Percentiles rank a stretch among this genome's conserved stretches.
Evolutionary conservation across 352 stramenopile species (phyloP).

Genomic region (Plasmopara muralis): DNA sequence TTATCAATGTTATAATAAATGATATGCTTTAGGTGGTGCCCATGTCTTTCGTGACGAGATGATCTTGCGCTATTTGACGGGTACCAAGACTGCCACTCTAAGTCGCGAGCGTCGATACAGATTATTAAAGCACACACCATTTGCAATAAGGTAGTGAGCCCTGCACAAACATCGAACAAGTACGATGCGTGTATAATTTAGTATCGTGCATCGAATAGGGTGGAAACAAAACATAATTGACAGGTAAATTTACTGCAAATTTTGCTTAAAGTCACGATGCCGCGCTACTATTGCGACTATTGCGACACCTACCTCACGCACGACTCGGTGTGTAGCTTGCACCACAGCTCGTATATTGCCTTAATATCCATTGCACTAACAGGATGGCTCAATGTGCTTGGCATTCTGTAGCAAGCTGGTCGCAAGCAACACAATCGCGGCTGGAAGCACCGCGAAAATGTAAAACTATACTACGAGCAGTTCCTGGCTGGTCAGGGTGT

Average conservation of each 20-base stretch:
- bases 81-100: too few species aligned
- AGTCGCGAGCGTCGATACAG: too few species aligned
- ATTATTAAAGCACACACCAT: too few species aligned
- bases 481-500: conserved; percentile 69
- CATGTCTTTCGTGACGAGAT: too few species aligned
- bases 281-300: conserved; percentile 93
- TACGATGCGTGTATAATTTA: too few species aligned
- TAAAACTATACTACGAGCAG: conserved; percentile 92
- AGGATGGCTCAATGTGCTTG: not conserved
- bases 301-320: conserved; percentile 94
- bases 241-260: not conserved
- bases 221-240: too few species aligned
- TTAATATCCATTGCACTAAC: not conserved
- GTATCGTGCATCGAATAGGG: too few species aligned
- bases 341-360: not conserved
- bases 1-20: too few species aligned
- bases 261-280: conserved; percentile 40
- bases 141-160: too few species aligned
- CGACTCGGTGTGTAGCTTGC: conserved; percentile 66
- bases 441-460: conserved; percentile 93
- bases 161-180: too few species aligned
- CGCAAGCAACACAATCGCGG: conserved; percentile 91
- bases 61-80: too few species aligned
- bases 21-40: too few species aligned
- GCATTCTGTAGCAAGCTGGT: conserved; percentile 66